A percentile compares a stretch with the other conserved stretches of the same genome.
Evolutionary conservation across 2,329 filamentous ascomycete species (phyloP).

Genomic region (Aureobasidium sp.): DNA sequence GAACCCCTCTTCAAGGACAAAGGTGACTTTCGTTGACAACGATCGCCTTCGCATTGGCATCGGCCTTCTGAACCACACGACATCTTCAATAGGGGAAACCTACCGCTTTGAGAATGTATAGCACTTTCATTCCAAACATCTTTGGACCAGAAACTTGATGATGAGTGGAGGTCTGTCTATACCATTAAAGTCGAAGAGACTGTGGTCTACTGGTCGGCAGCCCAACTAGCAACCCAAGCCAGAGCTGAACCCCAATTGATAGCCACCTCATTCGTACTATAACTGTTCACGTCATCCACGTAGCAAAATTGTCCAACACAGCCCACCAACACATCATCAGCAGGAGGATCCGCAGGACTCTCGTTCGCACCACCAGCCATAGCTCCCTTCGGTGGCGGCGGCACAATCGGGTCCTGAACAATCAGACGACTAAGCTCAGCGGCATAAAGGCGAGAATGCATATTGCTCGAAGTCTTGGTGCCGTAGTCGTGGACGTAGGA

Average conservation of each 20-base stretch:
- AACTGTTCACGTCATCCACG: constrained; percentile 16
- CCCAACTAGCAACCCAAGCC: constrained; percentile 15
- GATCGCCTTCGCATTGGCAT: neutral
- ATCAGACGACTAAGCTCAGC: constrained; percentile 7
- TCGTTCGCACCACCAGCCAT: constrained; percentile 15
- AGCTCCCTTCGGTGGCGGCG: constrained; percentile 1
- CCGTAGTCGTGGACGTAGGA: constrained; percentile 16
- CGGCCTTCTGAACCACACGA: neutral
- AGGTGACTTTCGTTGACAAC: neutral
- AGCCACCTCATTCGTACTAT: constrained; percentile 15
- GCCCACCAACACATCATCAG: constrained; percentile 15
- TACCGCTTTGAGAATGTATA: neutral
- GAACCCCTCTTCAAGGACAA: neutral
- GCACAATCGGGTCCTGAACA: constrained; percentile 8
- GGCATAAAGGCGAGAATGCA: constrained; percentile 15
- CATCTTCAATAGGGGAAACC: neutral
- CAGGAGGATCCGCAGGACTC: constrained; percentile 12
- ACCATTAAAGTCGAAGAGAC: neutral
- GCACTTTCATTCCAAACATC: neutral
- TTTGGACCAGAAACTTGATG: neutral
- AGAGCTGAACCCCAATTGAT: constrained; percentile 15
- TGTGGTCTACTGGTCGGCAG: constrained; percentile 6
- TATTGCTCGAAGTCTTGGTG: constrained; percentile 12
- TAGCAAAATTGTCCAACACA: constrained; percentile 14
- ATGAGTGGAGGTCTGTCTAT: neutral